Percentiles rank a stretch among this genome's conserved stretches.
These are phyloP conservation scores for Ganoderma sinense DNA, from an alignment of 1,284 basidiomycete genomes.

Conservation along the genomic window DNA sequence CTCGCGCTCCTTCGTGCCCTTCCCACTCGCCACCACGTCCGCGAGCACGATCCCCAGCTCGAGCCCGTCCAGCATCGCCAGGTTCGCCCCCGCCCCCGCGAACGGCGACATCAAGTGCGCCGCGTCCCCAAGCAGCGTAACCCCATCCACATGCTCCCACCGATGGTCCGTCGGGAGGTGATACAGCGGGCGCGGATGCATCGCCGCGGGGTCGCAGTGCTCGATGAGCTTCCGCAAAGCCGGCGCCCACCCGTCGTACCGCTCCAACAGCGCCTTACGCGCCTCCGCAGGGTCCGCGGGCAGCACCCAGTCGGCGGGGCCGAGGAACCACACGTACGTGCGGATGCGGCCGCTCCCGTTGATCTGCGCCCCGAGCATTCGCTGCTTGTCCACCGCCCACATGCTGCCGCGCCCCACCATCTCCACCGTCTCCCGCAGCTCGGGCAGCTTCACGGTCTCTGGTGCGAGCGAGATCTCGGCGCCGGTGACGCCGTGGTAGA, in stretches of 20 bases:
- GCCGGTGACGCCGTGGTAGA: constrained; percentile 2
- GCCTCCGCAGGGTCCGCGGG: background rate
- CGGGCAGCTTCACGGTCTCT: background rate
- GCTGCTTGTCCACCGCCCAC: background rate
- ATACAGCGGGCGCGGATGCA: constrained; percentile 20
- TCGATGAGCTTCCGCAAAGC: constrained; percentile 5
- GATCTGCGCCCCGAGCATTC: background rate
- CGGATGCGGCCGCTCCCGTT: constrained; percentile 7
- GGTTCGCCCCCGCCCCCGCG: constrained; percentile 54
- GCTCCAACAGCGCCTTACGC: background rate
- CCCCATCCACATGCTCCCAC: constrained; percentile 20
- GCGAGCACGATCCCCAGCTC: constrained; percentile 35
- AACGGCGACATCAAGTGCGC: constrained; percentile 58
- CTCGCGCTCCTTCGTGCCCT: constrained; percentile 10
- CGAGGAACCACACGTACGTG: constrained; percentile 5
- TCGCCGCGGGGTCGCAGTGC: constrained; percentile 15
- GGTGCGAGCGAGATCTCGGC: constrained; percentile 2
- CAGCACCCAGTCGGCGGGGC: constrained; percentile 5
- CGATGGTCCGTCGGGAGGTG: constrained; percentile 18
- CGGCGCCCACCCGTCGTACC: constrained; percentile 1
- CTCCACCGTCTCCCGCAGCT: background rate
- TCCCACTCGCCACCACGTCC: constrained; percentile 2
- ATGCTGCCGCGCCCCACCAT: background rate
- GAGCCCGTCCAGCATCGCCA: constrained; percentile 40
- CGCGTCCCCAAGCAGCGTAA: constrained; percentile 50